phyloP scores from a whole-genome alignment of 2,329 filamentous ascomycete genomes.

The Rhinocladiella similis region DNA sequence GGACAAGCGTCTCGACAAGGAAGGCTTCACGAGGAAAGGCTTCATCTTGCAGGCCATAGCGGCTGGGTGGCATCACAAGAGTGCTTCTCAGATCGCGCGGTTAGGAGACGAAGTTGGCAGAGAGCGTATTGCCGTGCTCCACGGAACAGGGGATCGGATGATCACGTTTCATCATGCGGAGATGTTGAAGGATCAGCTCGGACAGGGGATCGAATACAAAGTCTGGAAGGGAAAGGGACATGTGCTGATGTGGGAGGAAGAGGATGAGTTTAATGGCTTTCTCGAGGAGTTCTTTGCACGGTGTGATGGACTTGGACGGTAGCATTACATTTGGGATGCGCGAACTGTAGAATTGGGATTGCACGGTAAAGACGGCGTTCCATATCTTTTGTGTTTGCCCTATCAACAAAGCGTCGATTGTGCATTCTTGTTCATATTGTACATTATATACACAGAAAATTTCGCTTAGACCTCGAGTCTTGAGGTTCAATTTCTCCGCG shows the following conservation, averaged over 20 bases:
- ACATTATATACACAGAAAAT: background rate
- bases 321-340: background rate
- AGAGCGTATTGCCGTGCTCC: constrained; percentile 72
- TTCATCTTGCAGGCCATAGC: constrained; percentile 78
- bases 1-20: constrained; percentile 64
- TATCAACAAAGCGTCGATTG: background rate
- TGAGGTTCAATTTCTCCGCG: background rate
- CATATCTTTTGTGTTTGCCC: background rate
- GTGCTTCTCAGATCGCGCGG: constrained; percentile 61
- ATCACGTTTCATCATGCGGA: constrained; percentile 69
- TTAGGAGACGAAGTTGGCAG: constrained; percentile 70
- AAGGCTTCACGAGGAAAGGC: constrained; percentile 63
- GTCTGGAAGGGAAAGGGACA: constrained; percentile 73
- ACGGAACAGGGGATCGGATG: constrained; percentile 77
- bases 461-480: background rate
- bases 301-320: constrained; percentile 10
- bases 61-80: constrained; percentile 78
- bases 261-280: constrained; percentile 66
- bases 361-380: background rate
- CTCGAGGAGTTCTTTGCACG: constrained; percentile 59
- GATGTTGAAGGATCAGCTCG: constrained; percentile 67
- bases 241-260: constrained; percentile 70
- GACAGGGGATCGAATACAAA: constrained; percentile 53
- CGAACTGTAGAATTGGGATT: background rate
- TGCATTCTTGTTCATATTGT: background rate